Evolutionary conservation across 352 stramenopile species (phyloP), one percentile per base, ranked within the genome.

Genomic region (Peronospora farinosa): DNA sequence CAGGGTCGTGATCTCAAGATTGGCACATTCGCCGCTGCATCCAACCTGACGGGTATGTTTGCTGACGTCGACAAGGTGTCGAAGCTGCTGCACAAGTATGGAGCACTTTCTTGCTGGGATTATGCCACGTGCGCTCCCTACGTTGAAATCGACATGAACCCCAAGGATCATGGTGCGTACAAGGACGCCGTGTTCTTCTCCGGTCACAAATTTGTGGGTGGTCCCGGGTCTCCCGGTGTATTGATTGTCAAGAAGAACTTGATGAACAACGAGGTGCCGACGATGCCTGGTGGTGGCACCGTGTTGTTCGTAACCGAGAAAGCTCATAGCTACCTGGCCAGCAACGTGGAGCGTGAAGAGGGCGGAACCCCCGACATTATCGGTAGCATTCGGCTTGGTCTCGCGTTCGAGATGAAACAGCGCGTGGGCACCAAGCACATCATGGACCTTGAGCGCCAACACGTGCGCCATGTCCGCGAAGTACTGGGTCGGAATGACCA

Each of bases 101-200:
- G 93, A 1, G 92, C 89, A 7, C 63, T 99, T 41, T 83, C 88
- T 3, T 92, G 95, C 57, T 98, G 93, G 75, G 96, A 99, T 77
- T 98, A 97, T 57, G 96, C 96, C 0, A 96, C 92, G 0, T 94
- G 74, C 13, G 95, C 90, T 6, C 86, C 95, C 9, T 97, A 99
- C 65, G 60, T 95, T 6, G 54, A 73, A 1, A 87, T 98, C 35
- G 73, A 98, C 68, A 98, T 99, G 93, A 98, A 99, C 78, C 92
- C 94, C 17, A 67, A 74, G 30, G 47, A 60, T 37, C 36, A 50
- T 7, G 51, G 13, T 7, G 60, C 65, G n/a, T 75, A 87, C 49
- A 97, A 97, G 59, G 95, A 98, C 69, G 96, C 95, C 0, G 73
- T 98, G 25, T 97, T 97, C 65, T 88, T 98, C 46, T 97, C 81